Evolutionary conservation across 345 rosid species (phyloP), one percentile per base, ranked within the genome.

Genomic region (Firmiana major): DNA sequence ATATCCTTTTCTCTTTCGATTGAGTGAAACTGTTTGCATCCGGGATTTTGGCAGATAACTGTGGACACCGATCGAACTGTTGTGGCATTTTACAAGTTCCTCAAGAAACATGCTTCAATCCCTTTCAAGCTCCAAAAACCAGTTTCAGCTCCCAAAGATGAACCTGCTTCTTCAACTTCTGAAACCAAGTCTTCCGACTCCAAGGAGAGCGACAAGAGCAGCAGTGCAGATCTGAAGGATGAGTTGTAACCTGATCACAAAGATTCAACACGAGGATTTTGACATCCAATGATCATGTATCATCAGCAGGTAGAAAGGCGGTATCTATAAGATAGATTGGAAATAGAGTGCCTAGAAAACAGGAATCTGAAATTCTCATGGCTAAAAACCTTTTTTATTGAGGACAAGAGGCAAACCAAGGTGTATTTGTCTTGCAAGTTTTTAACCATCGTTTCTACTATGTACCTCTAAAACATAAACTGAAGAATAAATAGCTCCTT

Each of bases 61-160:
- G 98, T 92, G 19, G 97, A 96, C 74, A 42, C 93, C 2, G 95
- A 94, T 85, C 89, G 98, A 11, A 92, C 99, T 0, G 99, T 93
- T 80, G 97, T 93, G 79, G 98, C 95, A 76, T 85, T 93, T 6
- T 96, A 96, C 74, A 96, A 96, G 82, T 93, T 96, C 81, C 79
- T 93, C 43, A 92, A 92, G 90, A 90, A 93, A 74, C 87, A 93
- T 12, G 98, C 98, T 1, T 87, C 97, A 0, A 88, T 92, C 72
- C 98, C 99, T 24, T 96, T 96, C 87, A 96, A 93, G 84, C 89
- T 96, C 78, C 90, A 91, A 85, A 93, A 96, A 64, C 91, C 97
- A 40, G 81, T 80, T 22, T 71, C 91, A 43, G 31, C n/a, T 55
- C 81, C 90, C 49, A 86, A 87, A 81, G 43, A 85, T 0, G 90